phyloP scores from a whole-genome alignment of 2,329 filamentous ascomycete species.

The Neonectria sp. region DNA sequence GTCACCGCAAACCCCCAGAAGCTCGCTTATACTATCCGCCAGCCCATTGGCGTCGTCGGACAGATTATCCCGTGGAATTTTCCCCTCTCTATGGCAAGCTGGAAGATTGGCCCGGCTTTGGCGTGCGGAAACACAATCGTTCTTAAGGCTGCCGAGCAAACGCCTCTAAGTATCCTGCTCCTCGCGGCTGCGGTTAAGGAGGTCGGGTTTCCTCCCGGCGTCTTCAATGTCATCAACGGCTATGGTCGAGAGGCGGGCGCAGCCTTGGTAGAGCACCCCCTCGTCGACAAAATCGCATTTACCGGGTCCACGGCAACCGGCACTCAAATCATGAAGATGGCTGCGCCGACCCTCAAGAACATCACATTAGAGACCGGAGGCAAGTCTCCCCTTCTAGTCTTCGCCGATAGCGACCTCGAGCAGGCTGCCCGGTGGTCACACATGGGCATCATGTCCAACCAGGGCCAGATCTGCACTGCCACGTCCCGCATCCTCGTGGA shows the following conservation, averaged over 20 bases:
- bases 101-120: conserved; percentile 84
- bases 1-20: conserved; percentile 81
- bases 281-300: conserved; percentile 84
- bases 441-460: conserved; percentile 75
- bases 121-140: conserved; percentile 80
- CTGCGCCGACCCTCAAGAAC: conserved; percentile 72
- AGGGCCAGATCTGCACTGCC: conserved; percentile 77
- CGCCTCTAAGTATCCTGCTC: conserved; percentile 77
- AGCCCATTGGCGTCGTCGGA: conserved; percentile 77
- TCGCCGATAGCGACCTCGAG: conserved; percentile 81
- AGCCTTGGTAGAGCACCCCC: conserved; percentile 67
- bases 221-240: conserved; percentile 82
- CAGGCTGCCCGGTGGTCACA: conserved; percentile 83
- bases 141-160: conserved; percentile 82
- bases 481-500: conserved; percentile 87
- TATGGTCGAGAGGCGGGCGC: conserved; percentile 84
- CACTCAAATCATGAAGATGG: conserved; percentile 82
- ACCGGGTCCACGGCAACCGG: conserved; percentile 82
- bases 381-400: conserved; percentile 84
- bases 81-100: conserved; percentile 81
- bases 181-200: conserved; percentile 77
- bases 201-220: conserved; percentile 82
- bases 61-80: conserved; percentile 93
- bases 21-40: conserved; percentile 81
- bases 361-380: conserved; percentile 78